Evolutionary conservation across 257 asterid species (phyloP).

Genomic region (Ophiorrhiza pumila): DNA sequence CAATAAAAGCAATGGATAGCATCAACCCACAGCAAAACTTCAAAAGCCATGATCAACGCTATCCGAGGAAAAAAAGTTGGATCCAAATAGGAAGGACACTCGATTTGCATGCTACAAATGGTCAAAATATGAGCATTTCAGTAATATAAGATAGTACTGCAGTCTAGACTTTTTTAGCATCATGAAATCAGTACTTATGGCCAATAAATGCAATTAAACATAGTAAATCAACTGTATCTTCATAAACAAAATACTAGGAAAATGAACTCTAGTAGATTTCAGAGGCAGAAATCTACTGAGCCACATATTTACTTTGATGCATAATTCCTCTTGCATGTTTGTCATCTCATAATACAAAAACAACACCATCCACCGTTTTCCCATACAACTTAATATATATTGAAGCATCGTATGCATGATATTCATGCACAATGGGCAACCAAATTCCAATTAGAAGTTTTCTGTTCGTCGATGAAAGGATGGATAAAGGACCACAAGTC

Average conservation of each 20-base stretch:
- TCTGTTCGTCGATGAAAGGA: neutral
- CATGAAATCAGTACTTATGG: neutral
- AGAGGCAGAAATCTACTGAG: neutral
- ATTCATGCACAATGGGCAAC: neutral
- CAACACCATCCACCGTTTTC: neutral
- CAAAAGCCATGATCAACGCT: neutral
- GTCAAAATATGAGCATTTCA: neutral
- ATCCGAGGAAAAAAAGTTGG: neutral
- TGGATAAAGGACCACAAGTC: neutral
- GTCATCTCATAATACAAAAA: neutral
- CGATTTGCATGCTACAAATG: conserved; percentile 1
- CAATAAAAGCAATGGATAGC: neutral
- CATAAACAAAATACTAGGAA: neutral
- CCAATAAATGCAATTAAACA: neutral
- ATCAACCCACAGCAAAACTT: neutral
- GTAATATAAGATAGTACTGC: neutral
- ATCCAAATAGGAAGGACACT: neutral
- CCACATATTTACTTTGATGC: too few relatives aligned
- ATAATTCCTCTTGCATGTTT: neutral
- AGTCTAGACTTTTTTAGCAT: neutral
- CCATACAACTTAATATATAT: neutral
- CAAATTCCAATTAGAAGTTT: neutral
- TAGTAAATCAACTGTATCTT: neutral
- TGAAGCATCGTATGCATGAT: neutral
- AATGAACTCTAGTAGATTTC: neutral